Base-by-base conservation (phyloP, 169 alveolate species). In the Plasmodium fragile region DNA sequence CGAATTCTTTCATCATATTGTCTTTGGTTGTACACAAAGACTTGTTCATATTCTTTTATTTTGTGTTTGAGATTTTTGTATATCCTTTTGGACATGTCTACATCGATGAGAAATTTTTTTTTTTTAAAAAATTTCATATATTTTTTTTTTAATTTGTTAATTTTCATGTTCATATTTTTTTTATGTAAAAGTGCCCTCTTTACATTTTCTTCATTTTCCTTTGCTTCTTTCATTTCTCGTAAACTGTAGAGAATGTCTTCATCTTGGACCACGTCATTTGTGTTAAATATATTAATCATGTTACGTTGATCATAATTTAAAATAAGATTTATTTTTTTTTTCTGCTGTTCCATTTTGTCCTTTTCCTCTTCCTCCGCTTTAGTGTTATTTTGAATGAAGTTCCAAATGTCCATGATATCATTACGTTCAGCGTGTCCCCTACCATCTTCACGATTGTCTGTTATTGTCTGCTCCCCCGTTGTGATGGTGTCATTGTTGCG, bases 371-470 rank as follows among this genome's bases (percentile, higher is more conserved):
- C 85, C 13, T 45, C 43, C 13, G 18, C 85, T 73, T 85, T 75
- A 39, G 73, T 75, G 80, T 85, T 85, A 73, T 73, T 52, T 22
- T 75, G 73, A 39, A 85, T 85, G 32, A 85, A 85, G 25, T 75
- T 77, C 93, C 93, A 85, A 11, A 85, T 75, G 80, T 85, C 93
- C 59, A 18, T 53, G 16, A 85, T 85, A 13, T 73, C 84, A 45
- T 75, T 41, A 10, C 59, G 41, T n/a, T 75, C 34, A 16, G 52
- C 8, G 28, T 39, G 73, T 70, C 78, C 39, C 11, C 45, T 16
- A n/a, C 43, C 79, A 4, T 73, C 52, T 28, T 52, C 69, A 25
- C 2, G 13, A 6, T 11, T 3, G 6, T 65, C 6, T 11, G 22
- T 0, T 1, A n/a, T 6, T 8, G 36, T 18, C 75, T 3, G n/a